These are phyloP conservation scores for Casaregolazyma lundiana DNA, from an alignment of 1,139 yeast genomes.

Conservation along the genomic window DNA sequence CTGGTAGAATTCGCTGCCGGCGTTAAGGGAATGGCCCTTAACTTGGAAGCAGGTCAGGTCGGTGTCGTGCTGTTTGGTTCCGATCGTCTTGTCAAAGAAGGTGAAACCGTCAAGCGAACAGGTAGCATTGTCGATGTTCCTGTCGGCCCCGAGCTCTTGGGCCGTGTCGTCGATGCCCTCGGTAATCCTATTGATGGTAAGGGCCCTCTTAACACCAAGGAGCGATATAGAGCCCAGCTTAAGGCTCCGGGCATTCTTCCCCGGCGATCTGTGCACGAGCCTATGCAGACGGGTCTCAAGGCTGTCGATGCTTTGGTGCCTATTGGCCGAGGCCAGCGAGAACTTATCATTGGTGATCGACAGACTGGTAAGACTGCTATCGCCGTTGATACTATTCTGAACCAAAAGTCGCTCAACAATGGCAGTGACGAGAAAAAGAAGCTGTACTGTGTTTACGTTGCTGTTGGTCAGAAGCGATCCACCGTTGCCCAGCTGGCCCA, in stretches of 20 bases:
- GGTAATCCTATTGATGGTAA: conserved; percentile 99
- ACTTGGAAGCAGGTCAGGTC: conserved; percentile 99
- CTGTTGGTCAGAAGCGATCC: conserved; percentile 99
- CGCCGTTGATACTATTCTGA: conserved; percentile 95
- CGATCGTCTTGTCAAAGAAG: conserved; percentile 97
- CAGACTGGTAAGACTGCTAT: conserved; percentile 99
- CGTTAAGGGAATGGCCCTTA: conserved; percentile 99
- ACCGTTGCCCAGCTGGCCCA: conserved; percentile 99
- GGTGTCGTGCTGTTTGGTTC: conserved; percentile 99
- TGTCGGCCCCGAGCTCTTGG: conserved; percentile 96
- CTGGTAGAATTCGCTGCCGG: conserved; percentile 99
- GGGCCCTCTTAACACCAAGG: conserved; percentile 91
- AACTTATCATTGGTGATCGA: conserved; percentile 99
- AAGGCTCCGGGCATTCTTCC: conserved; percentile 99
- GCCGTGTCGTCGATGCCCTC: conserved; percentile 99
- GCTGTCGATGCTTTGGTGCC: conserved; percentile 99
- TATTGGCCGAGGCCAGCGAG: conserved; percentile 99
- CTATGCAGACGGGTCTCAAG: conserved; percentile 99
- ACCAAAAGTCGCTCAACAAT: conserved; percentile 98
- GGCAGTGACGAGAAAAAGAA: conserved; percentile 94
- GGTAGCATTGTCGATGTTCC: conserved; percentile 99
- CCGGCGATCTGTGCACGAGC: conserved; percentile 97
- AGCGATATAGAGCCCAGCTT: conserved; percentile 92
- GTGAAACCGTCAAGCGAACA: conserved; percentile 99
- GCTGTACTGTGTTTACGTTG: conserved; percentile 99